A percentile compares a stretch with the other conserved stretches of the same genome.
These are phyloP conservation scores for Cudoniella acicularis DNA, from an alignment of 495 filamentous ascomycete species.

Conservation along the genomic window DNA sequence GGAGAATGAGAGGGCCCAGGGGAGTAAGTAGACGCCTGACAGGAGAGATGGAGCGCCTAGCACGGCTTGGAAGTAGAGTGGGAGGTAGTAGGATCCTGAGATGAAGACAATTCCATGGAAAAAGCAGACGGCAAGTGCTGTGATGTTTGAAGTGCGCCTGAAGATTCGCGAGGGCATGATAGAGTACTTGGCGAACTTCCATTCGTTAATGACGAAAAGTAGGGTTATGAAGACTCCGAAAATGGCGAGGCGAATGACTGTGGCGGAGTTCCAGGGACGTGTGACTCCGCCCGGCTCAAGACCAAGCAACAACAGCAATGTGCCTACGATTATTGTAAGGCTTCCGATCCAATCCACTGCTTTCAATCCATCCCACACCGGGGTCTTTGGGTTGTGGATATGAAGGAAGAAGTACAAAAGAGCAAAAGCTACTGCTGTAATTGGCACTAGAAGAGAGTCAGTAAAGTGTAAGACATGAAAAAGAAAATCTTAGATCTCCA, in stretches of 20 bases:
- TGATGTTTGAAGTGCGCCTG: constrained; percentile 53
- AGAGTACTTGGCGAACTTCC: constrained; percentile 69
- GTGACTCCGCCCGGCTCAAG: constrained; percentile 73
- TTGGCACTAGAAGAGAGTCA: constrained; percentile 47
- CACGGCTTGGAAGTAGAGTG: constrained; percentile 76
- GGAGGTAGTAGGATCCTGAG: constrained; percentile 68
- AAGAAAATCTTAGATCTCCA: not conserved
- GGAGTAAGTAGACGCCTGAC: constrained; percentile 76
- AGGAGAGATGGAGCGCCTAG: constrained; percentile 68
- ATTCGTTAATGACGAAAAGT: constrained; percentile 66
- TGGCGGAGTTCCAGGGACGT: constrained; percentile 70
- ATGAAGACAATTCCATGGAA: constrained; percentile 73
- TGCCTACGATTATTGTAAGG: constrained; percentile 66
- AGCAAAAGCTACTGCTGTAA: constrained; percentile 63
- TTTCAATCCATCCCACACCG: constrained; percentile 63
- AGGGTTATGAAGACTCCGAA: constrained; percentile 61
- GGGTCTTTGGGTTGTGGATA: constrained; percentile 72
- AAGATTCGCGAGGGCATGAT: constrained; percentile 75
- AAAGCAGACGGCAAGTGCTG: constrained; percentile 54
- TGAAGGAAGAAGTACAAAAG: constrained; percentile 69
- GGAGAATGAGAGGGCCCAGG: constrained; percentile 68
- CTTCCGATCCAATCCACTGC: constrained; percentile 76
- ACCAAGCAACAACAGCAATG: constrained; percentile 77
- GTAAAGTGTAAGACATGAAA: constrained; percentile 4
- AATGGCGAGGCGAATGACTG: constrained; percentile 73